phyloP scores from a whole-genome alignment of 352 stramenopile genomes.

The Aphanomyces stellatus region DNA sequence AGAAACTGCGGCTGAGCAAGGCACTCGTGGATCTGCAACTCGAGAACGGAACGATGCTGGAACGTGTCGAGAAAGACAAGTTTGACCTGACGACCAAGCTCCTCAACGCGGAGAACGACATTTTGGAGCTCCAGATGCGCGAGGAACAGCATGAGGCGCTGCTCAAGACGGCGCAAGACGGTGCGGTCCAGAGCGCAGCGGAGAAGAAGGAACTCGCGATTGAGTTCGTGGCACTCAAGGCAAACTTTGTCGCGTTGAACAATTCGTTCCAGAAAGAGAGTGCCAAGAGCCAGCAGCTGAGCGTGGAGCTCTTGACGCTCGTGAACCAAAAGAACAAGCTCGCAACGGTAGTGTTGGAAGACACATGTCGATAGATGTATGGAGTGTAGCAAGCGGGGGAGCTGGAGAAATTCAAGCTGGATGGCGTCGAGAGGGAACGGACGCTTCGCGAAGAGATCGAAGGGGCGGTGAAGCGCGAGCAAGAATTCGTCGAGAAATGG shows the following conservation, averaged over 20 bases:
- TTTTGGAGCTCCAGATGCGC: slow-evolving; percentile 48
- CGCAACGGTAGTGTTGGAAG: not conserved
- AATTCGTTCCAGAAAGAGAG: slow-evolving; percentile 26
- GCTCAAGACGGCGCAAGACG: not conserved
- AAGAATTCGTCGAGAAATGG: slow-evolving; percentile 20
- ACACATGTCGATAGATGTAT: not conserved
- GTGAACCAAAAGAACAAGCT: slow-evolving; percentile 59
- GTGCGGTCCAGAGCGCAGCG: not conserved
- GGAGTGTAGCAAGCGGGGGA: not conserved
- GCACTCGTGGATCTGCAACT: slow-evolving; percentile 59
- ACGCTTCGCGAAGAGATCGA: slow-evolving; percentile 6
- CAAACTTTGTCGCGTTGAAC: slow-evolving; percentile 25
- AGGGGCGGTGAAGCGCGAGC: not conserved
- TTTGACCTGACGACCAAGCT: slow-evolving; percentile 58
- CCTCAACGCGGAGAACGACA: slow-evolving; percentile 46
- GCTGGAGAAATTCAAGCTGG: slow-evolving; percentile 25
- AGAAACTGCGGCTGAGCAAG: slow-evolving; percentile 58
- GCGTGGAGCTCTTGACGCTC: slow-evolving; percentile 50
- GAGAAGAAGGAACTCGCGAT: slow-evolving; percentile 20
- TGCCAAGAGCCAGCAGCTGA: slow-evolving; percentile 63
- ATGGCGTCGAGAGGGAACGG: slow-evolving; percentile 25
- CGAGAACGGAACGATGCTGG: slow-evolving; percentile 31
- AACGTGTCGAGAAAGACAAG: slow-evolving; percentile 47
- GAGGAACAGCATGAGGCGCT: slow-evolving; percentile 1
- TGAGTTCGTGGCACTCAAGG: slow-evolving; percentile 21